Percentiles rank a stretch among this genome's conserved stretches.
Evolutionary conservation across 148 eudicot genomes (phyloP).

Genomic region (Nyssa sinensis): DNA sequence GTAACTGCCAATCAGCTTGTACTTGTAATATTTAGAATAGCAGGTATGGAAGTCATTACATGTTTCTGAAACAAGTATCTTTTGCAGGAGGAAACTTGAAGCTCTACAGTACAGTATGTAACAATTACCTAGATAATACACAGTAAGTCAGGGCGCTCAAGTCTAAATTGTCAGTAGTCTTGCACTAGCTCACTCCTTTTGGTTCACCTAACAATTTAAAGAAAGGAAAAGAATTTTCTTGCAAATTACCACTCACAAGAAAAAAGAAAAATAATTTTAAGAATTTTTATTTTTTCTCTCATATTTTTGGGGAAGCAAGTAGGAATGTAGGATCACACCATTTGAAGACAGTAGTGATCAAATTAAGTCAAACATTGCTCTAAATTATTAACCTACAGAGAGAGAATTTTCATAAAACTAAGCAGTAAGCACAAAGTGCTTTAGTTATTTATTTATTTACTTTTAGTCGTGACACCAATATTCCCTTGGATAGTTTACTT

Average conservation of each 20-base stretch:
- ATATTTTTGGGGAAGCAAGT: background rate
- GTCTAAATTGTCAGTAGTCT: background rate
- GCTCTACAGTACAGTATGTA: background rate
- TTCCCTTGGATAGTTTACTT: background rate
- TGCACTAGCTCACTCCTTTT: background rate
- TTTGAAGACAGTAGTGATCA: background rate
- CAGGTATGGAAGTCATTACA: background rate
- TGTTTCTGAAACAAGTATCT: background rate
- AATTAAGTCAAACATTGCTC: background rate
- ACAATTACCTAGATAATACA: background rate
- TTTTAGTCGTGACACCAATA: too few species aligned
- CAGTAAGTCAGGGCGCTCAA: background rate
- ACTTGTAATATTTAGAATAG: background rate
- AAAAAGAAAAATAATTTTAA: background rate
- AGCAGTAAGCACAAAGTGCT: background rate
- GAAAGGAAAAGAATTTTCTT: background rate
- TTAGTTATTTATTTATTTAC: too few species aligned
- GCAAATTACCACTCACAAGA: background rate
- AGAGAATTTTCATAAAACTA: too few species aligned
- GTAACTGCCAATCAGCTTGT: constrained; percentile 8
- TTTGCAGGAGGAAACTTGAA: background rate
- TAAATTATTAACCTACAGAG: too few species aligned
- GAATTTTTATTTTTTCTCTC: background rate
- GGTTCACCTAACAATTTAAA: background rate
- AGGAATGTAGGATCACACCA: background rate